Evolutionary conservation across 768 basidiomycete species (phyloP).

Genomic region (Russula vinacea): DNA sequence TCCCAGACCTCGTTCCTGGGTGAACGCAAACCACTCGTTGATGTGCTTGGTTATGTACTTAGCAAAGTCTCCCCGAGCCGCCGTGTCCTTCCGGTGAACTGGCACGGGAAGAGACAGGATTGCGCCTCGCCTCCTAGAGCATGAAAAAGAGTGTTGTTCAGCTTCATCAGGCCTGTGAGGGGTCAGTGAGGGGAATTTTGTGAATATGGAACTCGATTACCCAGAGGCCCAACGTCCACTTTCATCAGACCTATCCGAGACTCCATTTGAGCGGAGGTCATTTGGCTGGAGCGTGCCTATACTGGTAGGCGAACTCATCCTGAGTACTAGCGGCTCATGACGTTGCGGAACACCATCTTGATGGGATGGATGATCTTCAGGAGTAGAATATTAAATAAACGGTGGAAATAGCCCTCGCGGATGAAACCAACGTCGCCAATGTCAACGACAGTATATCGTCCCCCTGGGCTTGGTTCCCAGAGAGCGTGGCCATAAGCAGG

Average conservation of each 20-base stretch:
- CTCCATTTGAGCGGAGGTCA: background rate
- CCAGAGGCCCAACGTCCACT: background rate
- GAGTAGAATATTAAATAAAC: slow-evolving; percentile 1
- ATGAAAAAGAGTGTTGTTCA: background rate
- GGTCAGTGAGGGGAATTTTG: background rate
- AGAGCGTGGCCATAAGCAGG: slow-evolving; percentile 9
- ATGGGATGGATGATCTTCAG: background rate
- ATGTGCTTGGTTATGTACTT: slow-evolving; percentile 1
- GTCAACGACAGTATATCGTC: background rate
- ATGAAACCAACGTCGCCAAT: slow-evolving; percentile 10
- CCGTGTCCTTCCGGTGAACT: background rate
- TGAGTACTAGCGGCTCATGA: background rate
- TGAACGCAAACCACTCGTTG: slow-evolving; percentile 3
- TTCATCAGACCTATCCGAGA: background rate
- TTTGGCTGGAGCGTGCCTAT: background rate
- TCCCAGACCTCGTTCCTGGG: background rate
- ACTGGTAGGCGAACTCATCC: background rate
- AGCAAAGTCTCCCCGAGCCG: background rate
- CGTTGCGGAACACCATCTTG: background rate
- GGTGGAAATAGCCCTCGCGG: slow-evolving; percentile 8
- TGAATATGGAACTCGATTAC: background rate
- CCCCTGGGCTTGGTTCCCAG: slow-evolving; percentile 3
- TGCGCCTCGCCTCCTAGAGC: background rate
- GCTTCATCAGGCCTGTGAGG: background rate
- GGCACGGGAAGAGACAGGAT: slow-evolving; percentile 1